Conservation (phyloP, 768 basidiomycete genomes). For the Flagelloscypha sp. region DNA sequence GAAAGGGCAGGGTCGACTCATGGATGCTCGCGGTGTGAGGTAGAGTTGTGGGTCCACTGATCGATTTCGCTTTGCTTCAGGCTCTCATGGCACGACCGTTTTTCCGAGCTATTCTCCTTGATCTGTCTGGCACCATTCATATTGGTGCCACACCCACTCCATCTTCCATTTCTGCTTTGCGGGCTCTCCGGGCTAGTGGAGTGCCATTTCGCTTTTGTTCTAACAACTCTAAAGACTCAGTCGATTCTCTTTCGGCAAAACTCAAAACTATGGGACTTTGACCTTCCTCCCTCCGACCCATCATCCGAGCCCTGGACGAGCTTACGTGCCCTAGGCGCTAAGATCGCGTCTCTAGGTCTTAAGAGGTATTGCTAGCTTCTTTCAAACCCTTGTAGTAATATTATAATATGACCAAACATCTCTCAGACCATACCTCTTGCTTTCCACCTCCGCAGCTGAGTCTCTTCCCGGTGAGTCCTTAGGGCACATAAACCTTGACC, state of each 20-base stretch:
- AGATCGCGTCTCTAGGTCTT: constrained; percentile 32
- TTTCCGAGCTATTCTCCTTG: constrained; percentile 49
- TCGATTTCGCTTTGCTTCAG: too few species aligned
- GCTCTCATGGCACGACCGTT: constrained; percentile 27
- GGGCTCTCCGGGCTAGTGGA: constrained; percentile 21
- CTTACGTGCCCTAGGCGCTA: constrained; percentile 45
- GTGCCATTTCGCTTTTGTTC: constrained; percentile 52
- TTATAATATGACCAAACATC: constrained; percentile 1
- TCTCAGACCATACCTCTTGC: constrained; percentile 46
- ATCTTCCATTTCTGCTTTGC: constrained; percentile 38
- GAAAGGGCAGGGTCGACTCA: too few species aligned
- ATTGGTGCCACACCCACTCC: constrained; percentile 42
- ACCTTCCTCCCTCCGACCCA: constrained; percentile 18
- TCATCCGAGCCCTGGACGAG: constrained; percentile 54
- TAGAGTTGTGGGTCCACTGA: too few species aligned
- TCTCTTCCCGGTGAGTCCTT: constrained; percentile 25
- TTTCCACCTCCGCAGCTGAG: constrained; percentile 39
- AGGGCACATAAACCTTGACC: constrained; percentile 10
- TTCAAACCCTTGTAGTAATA: constrained; percentile 1
- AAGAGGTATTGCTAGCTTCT: constrained; percentile 29
- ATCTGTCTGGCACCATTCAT: constrained; percentile 62
- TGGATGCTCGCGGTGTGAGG: too few species aligned
- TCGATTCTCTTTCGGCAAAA: constrained; percentile 28
- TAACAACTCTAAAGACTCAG: constrained; percentile 64
- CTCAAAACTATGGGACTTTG: constrained; percentile 44